A percentile compares a stretch with the other conserved stretches of the same genome.
Conservation (phyloP, 139 green algal genomes). For the Pseudopediastrum boryanum region DNA sequence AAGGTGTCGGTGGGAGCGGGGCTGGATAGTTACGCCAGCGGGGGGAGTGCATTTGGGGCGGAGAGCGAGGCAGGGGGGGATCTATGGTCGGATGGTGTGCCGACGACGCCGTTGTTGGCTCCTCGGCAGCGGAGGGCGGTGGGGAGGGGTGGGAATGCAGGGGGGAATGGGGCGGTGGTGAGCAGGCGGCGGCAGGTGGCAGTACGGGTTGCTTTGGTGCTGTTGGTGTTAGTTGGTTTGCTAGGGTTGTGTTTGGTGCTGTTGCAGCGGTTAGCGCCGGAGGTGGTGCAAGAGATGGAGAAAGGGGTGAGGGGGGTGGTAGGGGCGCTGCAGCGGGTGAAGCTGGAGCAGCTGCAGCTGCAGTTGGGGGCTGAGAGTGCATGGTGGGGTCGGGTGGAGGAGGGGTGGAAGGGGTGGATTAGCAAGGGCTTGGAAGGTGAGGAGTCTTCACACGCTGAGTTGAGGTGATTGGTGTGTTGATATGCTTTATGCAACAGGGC, state of each 20-base stretch:
- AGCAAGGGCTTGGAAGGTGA: background rate
- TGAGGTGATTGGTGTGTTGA: too few species aligned
- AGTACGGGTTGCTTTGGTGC: background rate
- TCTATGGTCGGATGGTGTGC: background rate
- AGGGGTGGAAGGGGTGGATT: background rate
- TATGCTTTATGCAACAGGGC: too few species aligned
- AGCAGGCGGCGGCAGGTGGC: background rate
- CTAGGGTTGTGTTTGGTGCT: slow-evolving; percentile 10
- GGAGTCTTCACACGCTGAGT: too few species aligned
- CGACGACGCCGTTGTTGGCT: background rate
- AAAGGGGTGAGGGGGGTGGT: background rate
- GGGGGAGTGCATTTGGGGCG: background rate
- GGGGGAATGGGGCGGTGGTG: background rate
- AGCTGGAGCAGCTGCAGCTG: background rate
- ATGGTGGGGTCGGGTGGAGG: background rate
- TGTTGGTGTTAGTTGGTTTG: background rate
- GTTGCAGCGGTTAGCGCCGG: slow-evolving; percentile 4
- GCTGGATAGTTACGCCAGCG: slow-evolving; percentile 13
- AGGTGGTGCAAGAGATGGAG: background rate
- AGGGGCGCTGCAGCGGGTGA: background rate
- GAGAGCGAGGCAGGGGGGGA: background rate
- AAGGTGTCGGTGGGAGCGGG: slow-evolving; percentile 28
- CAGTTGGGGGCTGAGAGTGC: background rate
- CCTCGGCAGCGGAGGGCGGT: background rate
- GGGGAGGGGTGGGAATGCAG: background rate